Percentiles rank a stretch among this genome's conserved stretches.
These are phyloP conservation scores for Mortierella sp. DNA, from an alignment of 371 early-diverging fungal genomes.

Conservation along the genomic window DNA sequence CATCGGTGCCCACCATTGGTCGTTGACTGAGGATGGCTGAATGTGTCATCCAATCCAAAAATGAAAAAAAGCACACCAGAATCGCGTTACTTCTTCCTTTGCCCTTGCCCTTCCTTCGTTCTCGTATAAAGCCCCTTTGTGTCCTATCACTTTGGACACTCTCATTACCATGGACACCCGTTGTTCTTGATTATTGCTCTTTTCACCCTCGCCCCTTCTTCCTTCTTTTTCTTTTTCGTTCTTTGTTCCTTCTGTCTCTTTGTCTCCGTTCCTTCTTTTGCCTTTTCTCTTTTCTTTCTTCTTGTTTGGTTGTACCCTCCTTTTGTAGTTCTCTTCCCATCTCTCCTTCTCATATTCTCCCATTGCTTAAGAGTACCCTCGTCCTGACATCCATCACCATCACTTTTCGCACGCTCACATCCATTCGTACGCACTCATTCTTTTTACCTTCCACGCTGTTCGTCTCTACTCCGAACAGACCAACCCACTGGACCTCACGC, in stretches of 20 bases:
- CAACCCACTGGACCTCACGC: not conserved
- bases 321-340: not conserved
- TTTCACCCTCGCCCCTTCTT: not conserved
- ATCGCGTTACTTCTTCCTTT: constrained; percentile 5
- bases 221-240: not conserved
- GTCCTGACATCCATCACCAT: not conserved
- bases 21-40: constrained; percentile 13
- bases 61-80: not conserved
- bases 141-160: too few relatives aligned
- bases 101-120: not conserved
- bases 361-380: not conserved
- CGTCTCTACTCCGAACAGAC: not conserved
- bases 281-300: constrained; percentile 8
- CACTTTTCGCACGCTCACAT: not conserved
- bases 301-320: not conserved
- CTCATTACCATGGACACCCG: too few relatives aligned
- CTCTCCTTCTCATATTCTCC: not conserved
- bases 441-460: not conserved
- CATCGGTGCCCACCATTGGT: not conserved
- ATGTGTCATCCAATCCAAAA: not conserved
- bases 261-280: not conserved
- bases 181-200: not conserved
- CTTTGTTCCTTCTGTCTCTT: not conserved
- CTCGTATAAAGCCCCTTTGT: too few relatives aligned
- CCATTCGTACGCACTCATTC: not conserved